Evolutionary conservation across 345 rosid species (phyloP), one percentile per base, ranked within the genome.

Genomic region (Zanthoxylum bungeanum): DNA sequence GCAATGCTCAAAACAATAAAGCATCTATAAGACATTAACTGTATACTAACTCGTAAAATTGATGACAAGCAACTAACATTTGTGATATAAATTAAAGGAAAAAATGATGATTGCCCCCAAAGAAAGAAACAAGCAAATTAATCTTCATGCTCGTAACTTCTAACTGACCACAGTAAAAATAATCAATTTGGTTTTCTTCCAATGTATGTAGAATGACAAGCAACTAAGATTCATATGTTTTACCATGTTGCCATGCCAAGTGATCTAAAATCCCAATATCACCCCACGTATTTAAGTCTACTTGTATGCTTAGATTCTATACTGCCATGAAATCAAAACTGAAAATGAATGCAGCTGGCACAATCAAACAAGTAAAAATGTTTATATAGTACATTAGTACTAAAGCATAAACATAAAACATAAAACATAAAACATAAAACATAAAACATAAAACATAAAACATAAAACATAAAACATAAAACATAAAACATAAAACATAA

Each of bases 361-460:
- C n/a, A 61, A 8, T 22, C 34, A 39, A 42, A 37, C 1, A 50
- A 30, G n/a, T 16, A 64, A 56, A 70, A n/a, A n/a, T n/a, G n/a
- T n/a, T n/a, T n/a, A n/a, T n/a, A n/a, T n/a, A n/a, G n/a, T n/a
- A n/a, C n/a, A n/a, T n/a, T n/a, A n/a, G n/a, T n/a, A n/a, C n/a
- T n/a, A n/a, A n/a, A n/a, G n/a, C 44, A 79, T 8, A 44, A 70
- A 64, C 28, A 5, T 37, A 44, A n/a, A n/a, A 44, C 36, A 70
- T 37, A n/a, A n/a, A n/a, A n/a, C n/a, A n/a, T n/a, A n/a, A 56
- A 70, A n/a, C 44, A 79, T 8, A 71, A 44, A 70, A 64, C 28
- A 5, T 37, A 44, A n/a, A n/a, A 44, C 36, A 70, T 37, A n/a
- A n/a, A n/a, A n/a, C n/a, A n/a, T n/a, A n/a, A 56, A 70, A n/a